Evolutionary conservation across 352 stramenopile species (phyloP).

Genomic region (Paralagenidium karlingii): DNA sequence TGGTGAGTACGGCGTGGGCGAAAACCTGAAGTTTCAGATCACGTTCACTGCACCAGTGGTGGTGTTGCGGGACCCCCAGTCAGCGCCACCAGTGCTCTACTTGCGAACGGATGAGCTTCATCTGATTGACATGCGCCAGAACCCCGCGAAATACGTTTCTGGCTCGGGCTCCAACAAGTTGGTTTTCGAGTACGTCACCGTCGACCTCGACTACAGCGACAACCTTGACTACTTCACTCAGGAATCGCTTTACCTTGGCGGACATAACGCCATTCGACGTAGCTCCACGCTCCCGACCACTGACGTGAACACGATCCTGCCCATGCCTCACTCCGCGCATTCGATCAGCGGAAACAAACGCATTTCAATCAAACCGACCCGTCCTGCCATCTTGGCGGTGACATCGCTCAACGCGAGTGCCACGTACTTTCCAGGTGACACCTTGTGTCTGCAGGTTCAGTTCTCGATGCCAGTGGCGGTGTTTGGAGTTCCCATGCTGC

Average conservation of each 20-base stretch:
- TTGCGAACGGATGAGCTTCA: slow-evolving; percentile 44
- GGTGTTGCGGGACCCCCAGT: slow-evolving; percentile 10
- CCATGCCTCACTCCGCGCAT: slow-evolving; percentile 14
- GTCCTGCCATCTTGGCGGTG: slow-evolving; percentile 21
- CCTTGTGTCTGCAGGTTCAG: slow-evolving; percentile 26
- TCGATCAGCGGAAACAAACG: slow-evolving; percentile 29
- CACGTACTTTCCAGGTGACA: slow-evolving; percentile 45
- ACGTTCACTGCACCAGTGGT: slow-evolving; percentile 29
- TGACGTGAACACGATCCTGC: slow-evolving; percentile 27
- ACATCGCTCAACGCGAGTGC: slow-evolving; percentile 20
- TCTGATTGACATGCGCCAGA: slow-evolving; percentile 17
- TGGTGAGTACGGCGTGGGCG: slow-evolving; percentile 47
- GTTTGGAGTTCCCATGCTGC: slow-evolving; percentile 26
- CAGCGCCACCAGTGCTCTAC: slow-evolving; percentile 12
- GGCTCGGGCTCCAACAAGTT: slow-evolving; percentile 34
- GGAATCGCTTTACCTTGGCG: slow-evolving; percentile 20
- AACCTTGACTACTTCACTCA: slow-evolving; percentile 46
- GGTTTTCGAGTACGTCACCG: slow-evolving; percentile 38
- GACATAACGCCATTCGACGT: slow-evolving; percentile 17
- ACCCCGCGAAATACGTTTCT: slow-evolving; percentile 27
- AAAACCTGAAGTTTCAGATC: slow-evolving; percentile 33
- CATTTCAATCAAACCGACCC: slow-evolving; percentile 44
- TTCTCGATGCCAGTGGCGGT: slow-evolving; percentile 59
- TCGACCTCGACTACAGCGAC: slow-evolving; percentile 36
- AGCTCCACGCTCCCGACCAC: slow-evolving; percentile 31